Conservation (phyloP, 2,329 filamentous ascomycete genomes). For the Aspergillus brasiliensis region DNA sequence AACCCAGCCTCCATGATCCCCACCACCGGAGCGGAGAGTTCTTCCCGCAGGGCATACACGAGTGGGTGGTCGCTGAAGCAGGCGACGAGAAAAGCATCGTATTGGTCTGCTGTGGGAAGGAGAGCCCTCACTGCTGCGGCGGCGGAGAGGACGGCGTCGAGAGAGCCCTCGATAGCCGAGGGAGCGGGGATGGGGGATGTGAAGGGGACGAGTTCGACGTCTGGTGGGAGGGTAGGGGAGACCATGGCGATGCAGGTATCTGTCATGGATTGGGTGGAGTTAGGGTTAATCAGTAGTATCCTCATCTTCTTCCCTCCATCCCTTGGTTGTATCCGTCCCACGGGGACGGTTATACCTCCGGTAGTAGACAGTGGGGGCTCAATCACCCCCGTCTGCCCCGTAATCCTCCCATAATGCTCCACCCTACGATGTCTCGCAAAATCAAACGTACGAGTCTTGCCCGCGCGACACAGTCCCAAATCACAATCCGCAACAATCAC, state of each 20-base stretch:
- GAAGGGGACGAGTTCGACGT: conserved; percentile 54
- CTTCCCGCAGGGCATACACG: conserved; percentile 51
- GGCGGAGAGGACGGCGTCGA: conserved; percentile 54
- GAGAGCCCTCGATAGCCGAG: conserved; percentile 54
- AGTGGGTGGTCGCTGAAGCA: conserved; percentile 54
- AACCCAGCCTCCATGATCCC: conserved; percentile 57
- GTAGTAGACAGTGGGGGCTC: conserved; percentile 38
- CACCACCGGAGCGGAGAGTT: conserved; percentile 48
- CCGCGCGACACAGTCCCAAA: conserved; percentile 43
- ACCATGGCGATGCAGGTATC: conserved; percentile 50
- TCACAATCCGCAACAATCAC: conserved; percentile 56
- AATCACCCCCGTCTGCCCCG: conserved; percentile 32
- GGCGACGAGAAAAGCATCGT: conserved; percentile 53
- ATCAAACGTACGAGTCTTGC: conserved; percentile 33
- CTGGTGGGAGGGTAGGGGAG: conserved; percentile 46
- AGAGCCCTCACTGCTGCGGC: conserved; percentile 49
- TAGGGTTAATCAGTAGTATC: conserved; percentile 54
- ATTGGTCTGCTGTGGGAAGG: conserved; percentile 44
- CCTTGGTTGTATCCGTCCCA: too few species aligned
- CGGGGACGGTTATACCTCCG: too few species aligned
- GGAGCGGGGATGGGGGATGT: conserved; percentile 53
- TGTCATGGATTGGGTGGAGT: conserved; percentile 52
- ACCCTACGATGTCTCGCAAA: conserved; percentile 34
- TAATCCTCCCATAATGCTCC: conserved; percentile 33
- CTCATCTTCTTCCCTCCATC: conserved; percentile 7